phyloP scores from a whole-genome alignment of 2,329 filamentous ascomycete species.

The Trichoderma aggressivum region DNA sequence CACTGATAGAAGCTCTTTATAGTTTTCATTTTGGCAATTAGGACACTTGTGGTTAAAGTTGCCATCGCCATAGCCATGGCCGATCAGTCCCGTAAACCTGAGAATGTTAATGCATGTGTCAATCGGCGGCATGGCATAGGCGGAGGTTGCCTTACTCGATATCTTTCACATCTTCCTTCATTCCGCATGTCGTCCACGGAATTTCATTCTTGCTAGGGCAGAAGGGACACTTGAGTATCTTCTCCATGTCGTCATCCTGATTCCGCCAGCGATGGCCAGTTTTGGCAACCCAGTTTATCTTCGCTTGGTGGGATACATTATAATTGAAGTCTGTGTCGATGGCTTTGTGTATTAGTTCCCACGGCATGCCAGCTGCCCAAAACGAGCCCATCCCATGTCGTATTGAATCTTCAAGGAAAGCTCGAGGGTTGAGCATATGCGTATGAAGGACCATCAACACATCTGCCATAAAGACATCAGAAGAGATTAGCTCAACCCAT shows the following conservation, averaged over 20 bases:
- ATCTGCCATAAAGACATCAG: slow-evolving; percentile 42
- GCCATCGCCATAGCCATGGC: slow-evolving; percentile 58
- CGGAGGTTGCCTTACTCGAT: neutral
- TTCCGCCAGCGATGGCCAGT: slow-evolving; percentile 60
- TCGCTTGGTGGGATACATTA: slow-evolving; percentile 42
- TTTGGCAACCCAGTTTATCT: slow-evolving; percentile 42
- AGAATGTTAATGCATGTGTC: neutral
- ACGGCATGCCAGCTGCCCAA: slow-evolving; percentile 66
- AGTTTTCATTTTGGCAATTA: slow-evolving; percentile 48
- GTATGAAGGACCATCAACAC: slow-evolving; percentile 78
- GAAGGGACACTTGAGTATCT: slow-evolving; percentile 52
- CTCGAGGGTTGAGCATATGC: slow-evolving; percentile 72
- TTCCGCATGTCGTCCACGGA: slow-evolving; percentile 58
- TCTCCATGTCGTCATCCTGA: slow-evolving; percentile 46
- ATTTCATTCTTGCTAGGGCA: slow-evolving; percentile 45
- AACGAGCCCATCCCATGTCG: slow-evolving; percentile 51
- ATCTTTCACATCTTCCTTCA: slow-evolving; percentile 25
- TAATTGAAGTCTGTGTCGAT: slow-evolving; percentile 62
- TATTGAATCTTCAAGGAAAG: slow-evolving; percentile 71
- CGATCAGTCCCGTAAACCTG: slow-evolving; percentile 28
- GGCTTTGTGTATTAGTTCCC: slow-evolving; percentile 53
- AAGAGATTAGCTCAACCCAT: neutral
- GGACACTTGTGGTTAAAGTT: slow-evolving; percentile 49
- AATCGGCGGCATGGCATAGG: no score
- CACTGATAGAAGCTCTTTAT: slow-evolving; percentile 58